Base-by-base conservation (phyloP, 345 rosid genomes). In the Nephelium lappaceum region DNA sequence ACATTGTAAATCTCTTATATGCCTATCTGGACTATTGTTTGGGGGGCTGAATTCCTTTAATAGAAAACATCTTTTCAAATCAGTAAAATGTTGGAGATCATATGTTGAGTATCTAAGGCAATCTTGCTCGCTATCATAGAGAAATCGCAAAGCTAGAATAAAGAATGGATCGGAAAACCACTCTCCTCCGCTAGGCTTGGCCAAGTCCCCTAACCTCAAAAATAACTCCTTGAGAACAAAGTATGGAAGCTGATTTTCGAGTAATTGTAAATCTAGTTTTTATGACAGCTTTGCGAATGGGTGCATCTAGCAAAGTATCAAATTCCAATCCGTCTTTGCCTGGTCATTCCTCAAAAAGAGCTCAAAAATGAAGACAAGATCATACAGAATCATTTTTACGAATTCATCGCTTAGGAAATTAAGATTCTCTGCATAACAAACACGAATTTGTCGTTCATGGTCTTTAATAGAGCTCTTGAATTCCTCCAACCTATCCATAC, bases 191-290 rank as follows among this genome's bases (percentile, higher is more conserved):
- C n/a, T 19, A 16, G 61, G 23, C n/a, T 19, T 15, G n/a, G 8
- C 38, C 8, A 11, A 45, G 1, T 5, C 41, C 14, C 5, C 69
- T 49, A 12, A 49, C 3, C 0, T 19, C 14, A 11, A 3, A 41
- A 21, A 78, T 38, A 36, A 5, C 5, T 51, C 43, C 4, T 63
- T 12, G 5, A 78, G 8, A 27, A 78, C 69, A 71, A 78, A 71
- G 45, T 69, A 71, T 5, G 76, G 76, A 15, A 78, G 76, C 42
- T 78, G 81, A 63, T 78, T 71, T 51, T 78, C 76, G 5, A 78
- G 41, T 51, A 63, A 47, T 15, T 36, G 36, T 49, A 71, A 27
- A 19, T 78, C 81, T 6, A 11, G 25, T 18, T 18, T 58, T 61
- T 8, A 78, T 14, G 21, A 16, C 65, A 43, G 60, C 8, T 62